Percentiles rank a stretch among this genome's conserved stretches.
Evolutionary conservation across 2,329 filamentous ascomycete species (phyloP).

Genomic region (Penicillium expansum): DNA sequence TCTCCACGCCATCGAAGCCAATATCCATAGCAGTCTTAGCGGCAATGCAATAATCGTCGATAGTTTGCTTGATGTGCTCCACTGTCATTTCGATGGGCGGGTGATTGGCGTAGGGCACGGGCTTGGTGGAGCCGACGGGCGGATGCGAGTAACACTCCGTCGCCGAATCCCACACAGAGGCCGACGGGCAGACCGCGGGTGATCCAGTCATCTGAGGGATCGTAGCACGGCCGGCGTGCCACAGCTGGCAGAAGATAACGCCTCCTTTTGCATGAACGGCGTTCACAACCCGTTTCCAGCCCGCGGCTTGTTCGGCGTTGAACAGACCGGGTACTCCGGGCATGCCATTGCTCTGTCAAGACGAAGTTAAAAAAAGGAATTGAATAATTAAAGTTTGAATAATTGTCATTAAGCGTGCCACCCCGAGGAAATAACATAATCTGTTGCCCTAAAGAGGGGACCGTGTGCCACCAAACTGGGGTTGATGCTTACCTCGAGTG

Average conservation of each 20-base stretch:
- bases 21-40: slow-evolving; percentile 53
- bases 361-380: slow-evolving; percentile 13
- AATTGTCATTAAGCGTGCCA: background rate
- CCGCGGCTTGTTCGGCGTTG: slow-evolving; percentile 43
- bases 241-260: slow-evolving; percentile 44
- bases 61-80: slow-evolving; percentile 46
- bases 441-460: background rate
- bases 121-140: slow-evolving; percentile 35
- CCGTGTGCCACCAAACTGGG: background rate
- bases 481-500: slow-evolving; percentile 34
- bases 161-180: slow-evolving; percentile 47
- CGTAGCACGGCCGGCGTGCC: slow-evolving; percentile 50
- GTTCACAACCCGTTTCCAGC: slow-evolving; percentile 53
- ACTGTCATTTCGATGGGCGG: slow-evolving; percentile 47
- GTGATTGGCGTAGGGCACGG: slow-evolving; percentile 43
- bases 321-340: slow-evolving; percentile 38
- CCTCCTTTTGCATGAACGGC: slow-evolving; percentile 53
- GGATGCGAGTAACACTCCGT: slow-evolving; percentile 45
- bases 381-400: background rate
- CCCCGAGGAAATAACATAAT: background rate
- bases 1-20: slow-evolving; percentile 55
- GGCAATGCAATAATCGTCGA: slow-evolving; percentile 46
- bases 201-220: slow-evolving; percentile 42
- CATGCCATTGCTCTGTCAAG: slow-evolving; percentile 38
- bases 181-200: slow-evolving; percentile 40